phyloP scores from a whole-genome alignment of 306 rosid species.

The Quercus agrifolia region DNA sequence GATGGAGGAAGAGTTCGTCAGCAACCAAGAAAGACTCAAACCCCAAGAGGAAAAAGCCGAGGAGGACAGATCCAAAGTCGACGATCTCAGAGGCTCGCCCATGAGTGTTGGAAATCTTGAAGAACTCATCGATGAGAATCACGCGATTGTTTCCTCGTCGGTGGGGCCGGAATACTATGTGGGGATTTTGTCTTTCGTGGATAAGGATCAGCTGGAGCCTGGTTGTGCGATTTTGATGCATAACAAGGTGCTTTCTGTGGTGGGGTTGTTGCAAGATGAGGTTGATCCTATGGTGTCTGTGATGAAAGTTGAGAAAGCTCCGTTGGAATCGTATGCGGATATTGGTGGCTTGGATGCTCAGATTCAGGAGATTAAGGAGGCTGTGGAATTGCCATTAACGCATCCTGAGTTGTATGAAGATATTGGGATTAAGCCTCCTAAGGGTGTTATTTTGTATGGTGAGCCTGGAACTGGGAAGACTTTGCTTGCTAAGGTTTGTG shows the following conservation, averaged over 20 bases:
- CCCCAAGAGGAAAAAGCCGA: constrained; percentile 98
- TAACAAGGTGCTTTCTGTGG: constrained; percentile 96
- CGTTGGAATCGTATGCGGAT: constrained; percentile 94
- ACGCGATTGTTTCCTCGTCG: constrained; percentile 93
- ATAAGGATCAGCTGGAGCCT: constrained; percentile 96
- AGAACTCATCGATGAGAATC: constrained; percentile 92
- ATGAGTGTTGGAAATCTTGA: constrained; percentile 97
- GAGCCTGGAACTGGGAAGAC: constrained; percentile 99
- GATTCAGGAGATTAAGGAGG: constrained; percentile 98
- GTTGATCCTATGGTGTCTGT: constrained; percentile 94
- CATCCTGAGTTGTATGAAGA: constrained; percentile 98
- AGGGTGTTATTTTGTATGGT: constrained; percentile 89
- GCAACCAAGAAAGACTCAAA: constrained; percentile 88
- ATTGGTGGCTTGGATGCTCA: constrained; percentile 99
- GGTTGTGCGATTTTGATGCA: constrained; percentile 98
- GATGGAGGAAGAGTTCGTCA: constrained; percentile 97
- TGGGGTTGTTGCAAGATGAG: constrained; percentile 98
- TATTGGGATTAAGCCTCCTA: constrained; percentile 97
- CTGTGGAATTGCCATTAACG: constrained; percentile 94
- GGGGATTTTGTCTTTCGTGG: constrained; percentile 87
- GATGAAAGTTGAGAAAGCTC: constrained; percentile 98
- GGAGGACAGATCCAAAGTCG: constrained; percentile 98
- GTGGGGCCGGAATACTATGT: constrained; percentile 98
- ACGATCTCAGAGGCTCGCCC: constrained; percentile 93
- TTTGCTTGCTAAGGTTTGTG: constrained; percentile 86